Evolutionary conservation across 257 asterid species (phyloP).

Genomic region (Nicotiana benthamiana): DNA sequence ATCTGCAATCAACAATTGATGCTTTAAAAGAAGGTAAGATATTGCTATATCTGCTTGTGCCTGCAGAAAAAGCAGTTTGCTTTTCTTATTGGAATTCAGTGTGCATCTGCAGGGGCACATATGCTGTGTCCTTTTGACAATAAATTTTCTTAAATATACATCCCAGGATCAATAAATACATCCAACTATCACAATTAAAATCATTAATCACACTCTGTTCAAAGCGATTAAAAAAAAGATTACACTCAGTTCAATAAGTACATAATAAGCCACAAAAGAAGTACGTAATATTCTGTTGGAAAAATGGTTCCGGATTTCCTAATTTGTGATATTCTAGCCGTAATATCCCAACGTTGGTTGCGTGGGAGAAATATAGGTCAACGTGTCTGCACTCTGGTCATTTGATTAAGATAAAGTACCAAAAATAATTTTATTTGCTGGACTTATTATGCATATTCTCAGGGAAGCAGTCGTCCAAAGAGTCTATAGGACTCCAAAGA

Average conservation of each 20-base stretch:
- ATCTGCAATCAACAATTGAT: constrained; percentile 73
- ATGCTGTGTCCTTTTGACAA: not conserved
- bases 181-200: not conserved
- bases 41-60: not conserved
- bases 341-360: not conserved
- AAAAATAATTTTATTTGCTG: not conserved
- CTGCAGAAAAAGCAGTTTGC: not conserved
- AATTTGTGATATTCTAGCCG: not conserved
- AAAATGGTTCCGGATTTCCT: not conserved
- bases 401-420: not conserved
- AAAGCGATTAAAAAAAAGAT: not conserved
- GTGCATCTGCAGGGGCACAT: not conserved
- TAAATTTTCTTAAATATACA: not conserved
- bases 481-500: not conserved
- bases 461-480: not conserved
- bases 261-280: not conserved
- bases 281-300: not conserved
- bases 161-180: not conserved
- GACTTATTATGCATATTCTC: not conserved
- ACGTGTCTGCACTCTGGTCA: not conserved
- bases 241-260: too few species aligned
- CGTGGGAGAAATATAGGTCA: not conserved
- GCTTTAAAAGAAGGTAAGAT: constrained; percentile 85
- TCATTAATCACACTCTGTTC: not conserved
- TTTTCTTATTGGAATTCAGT: not conserved